Base-by-base conservation (phyloP, 257 asterid species). In the Solanum boliviense region DNA sequence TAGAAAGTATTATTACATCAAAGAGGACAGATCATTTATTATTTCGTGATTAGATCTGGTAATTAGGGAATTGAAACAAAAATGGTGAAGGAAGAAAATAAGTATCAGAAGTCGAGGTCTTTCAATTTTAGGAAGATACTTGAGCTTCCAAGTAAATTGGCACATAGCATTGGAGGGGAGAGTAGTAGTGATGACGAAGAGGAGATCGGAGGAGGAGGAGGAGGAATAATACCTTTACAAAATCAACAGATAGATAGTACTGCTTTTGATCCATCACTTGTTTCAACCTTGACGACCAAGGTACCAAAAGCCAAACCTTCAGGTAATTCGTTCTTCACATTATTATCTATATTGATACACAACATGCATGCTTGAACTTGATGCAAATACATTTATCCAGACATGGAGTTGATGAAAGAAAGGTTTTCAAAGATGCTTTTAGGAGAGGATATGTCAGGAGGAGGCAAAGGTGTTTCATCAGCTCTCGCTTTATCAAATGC, bases 401-500 rank as follows among this genome's bases (percentile, higher is more conserved):
- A 96, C 87, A 84, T 94, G 90, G 97, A 95, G 2, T 48, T 91
- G 91, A 94, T 94, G 96, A 93, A 91, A 94, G 98, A 93, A 89
- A 93, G 86, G 87, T 94, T 94, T 88, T 91, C 95, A 9, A 94
- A 94, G 91, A 87, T 94, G 93, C 96, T 94, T 70, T 86, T 94
- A 21, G 96, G 98, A 3, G 98, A 94, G 92, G 98, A 93, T 81
- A 93, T 93, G 96, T 94, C 98, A 5, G 95, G 98, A 35, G 93
- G 98, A 46, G 98, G 98, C 10, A 93, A 93, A 90, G 98, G 98
- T n/a, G 98, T 93, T 82, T 94, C 96, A 5, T 94, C 98, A 0
- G 95, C 98, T 89, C 84, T 94, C 91, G 96, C 96, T 4, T 89
- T 94, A 92, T 94, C 96, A 4, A 94, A 94, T 87, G 98, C 96